Evolutionary conservation across 2,329 filamentous ascomycete species (phyloP).

Genomic region (Rugonectria rugulosa): DNA sequence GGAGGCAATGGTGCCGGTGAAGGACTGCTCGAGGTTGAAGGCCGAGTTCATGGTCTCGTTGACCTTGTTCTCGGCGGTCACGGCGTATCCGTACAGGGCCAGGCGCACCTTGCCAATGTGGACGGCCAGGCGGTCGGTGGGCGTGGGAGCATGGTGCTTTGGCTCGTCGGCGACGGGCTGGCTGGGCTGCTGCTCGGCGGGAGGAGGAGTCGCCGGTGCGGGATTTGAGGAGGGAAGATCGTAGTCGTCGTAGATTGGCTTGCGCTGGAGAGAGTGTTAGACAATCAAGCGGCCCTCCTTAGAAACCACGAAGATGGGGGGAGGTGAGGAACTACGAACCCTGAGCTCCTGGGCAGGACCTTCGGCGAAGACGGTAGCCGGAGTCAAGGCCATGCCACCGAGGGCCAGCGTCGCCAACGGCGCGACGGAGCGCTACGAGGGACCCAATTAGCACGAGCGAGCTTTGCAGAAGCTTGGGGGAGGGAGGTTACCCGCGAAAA

Average conservation of each 20-base stretch:
- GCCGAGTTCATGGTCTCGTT: constrained; percentile 83
- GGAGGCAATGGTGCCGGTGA: constrained; percentile 88
- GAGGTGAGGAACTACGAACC: constrained; percentile 37
- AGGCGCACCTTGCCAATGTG: constrained; percentile 84
- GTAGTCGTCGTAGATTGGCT: constrained; percentile 83
- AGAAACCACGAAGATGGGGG: background rate
- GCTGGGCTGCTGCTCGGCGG: constrained; percentile 39
- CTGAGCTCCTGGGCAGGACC: constrained; percentile 47
- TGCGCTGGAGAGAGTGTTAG: constrained; percentile 50
- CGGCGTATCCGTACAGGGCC: constrained; percentile 79
- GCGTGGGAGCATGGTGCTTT: constrained; percentile 67
- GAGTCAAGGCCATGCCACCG: constrained; percentile 56
- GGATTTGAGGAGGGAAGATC: constrained; percentile 53
- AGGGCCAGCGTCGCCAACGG: constrained; percentile 62
- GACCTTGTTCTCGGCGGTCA: constrained; percentile 79
- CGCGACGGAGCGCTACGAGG: constrained; percentile 59
- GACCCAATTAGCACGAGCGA: constrained; percentile 40
- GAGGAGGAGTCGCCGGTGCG: constrained; percentile 38
- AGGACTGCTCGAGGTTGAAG: constrained; percentile 85
- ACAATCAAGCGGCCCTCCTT: background rate
- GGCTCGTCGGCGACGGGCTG: constrained; percentile 45
- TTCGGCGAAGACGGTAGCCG: constrained; percentile 60
- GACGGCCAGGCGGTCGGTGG: constrained; percentile 86
- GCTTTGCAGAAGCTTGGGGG: constrained; percentile 16
- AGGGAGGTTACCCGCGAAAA: constrained; percentile 58